These are phyloP conservation scores for Pholiota molesta DNA, from an alignment of 768 basidiomycete species.

Conservation along the genomic window DNA sequence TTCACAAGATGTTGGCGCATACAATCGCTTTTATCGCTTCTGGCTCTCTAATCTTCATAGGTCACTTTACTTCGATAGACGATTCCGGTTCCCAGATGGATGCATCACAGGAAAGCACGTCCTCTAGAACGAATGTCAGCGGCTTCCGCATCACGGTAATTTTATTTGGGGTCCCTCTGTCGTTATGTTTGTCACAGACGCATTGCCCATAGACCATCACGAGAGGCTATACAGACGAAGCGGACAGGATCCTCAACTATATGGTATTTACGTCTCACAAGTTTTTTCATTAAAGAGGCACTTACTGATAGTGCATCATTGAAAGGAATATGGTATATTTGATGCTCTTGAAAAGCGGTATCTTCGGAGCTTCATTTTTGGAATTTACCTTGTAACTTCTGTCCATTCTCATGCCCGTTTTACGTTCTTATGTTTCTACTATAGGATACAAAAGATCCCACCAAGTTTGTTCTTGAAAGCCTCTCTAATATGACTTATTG, in stretches of 20 bases:
- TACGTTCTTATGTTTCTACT: not conserved
- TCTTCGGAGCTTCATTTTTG: slow-evolving; percentile 84
- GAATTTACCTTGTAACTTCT: slow-evolving; percentile 71
- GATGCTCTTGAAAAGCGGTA: slow-evolving; percentile 86
- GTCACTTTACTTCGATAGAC: slow-evolving; percentile 56
- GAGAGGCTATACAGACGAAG: slow-evolving; percentile 81
- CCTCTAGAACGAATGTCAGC: slow-evolving; percentile 47
- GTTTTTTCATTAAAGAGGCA: not conserved
- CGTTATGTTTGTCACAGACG: not conserved
- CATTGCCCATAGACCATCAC: slow-evolving; percentile 51
- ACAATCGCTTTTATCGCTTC: not conserved
- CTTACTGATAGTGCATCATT: slow-evolving; percentile 7
- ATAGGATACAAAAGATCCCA: slow-evolving; percentile 84
- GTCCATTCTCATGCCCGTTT: not conserved
- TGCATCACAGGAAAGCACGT: slow-evolving; percentile 32
- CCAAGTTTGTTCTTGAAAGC: slow-evolving; percentile 46
- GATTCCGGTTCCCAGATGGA: slow-evolving; percentile 36
- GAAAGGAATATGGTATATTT: slow-evolving; percentile 83
- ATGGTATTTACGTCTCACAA: slow-evolving; percentile 42
- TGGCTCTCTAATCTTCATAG: slow-evolving; percentile 31
- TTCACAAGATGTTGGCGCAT: slow-evolving; percentile 61
- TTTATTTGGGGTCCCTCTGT: not conserved
- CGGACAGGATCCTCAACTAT: slow-evolving; percentile 80
- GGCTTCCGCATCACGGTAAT: slow-evolving; percentile 71
- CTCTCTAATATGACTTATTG: slow-evolving; percentile 9